Conservation (phyloP, 106 monocot genomes). For the Cymbidium sinense region DNA sequence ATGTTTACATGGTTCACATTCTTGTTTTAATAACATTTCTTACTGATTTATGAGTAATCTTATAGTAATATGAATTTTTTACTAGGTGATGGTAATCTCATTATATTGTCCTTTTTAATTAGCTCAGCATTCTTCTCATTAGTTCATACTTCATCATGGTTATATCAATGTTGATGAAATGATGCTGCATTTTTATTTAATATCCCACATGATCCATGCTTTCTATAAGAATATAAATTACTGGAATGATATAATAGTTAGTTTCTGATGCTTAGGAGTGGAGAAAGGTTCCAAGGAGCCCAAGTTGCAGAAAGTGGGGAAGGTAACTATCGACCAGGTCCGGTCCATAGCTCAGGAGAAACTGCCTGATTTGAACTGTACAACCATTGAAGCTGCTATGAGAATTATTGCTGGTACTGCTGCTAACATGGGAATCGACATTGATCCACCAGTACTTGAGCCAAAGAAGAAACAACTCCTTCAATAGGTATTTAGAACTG, state of each 20-base stretch:
- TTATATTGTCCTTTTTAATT: too few relatives aligned
- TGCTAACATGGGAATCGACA: constrained; percentile 94
- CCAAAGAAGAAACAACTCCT: constrained; percentile 47
- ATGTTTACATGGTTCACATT: too few relatives aligned
- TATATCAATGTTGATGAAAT: too few relatives aligned
- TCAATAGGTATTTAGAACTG: neutral
- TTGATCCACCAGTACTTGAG: constrained; percentile 83
- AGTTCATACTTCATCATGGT: too few relatives aligned
- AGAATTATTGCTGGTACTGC: constrained; percentile 95
- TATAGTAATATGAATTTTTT: too few relatives aligned
- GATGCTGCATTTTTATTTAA: too few relatives aligned
- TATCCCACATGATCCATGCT: too few relatives aligned
- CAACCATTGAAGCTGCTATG: constrained; percentile 78
- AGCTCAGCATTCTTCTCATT: too few relatives aligned
- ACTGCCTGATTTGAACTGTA: constrained; percentile 86
- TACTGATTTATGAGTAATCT: too few relatives aligned
- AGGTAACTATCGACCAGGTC: constrained; percentile 70
- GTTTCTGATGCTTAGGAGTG: constrained; percentile 37
- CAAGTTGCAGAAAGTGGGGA: constrained; percentile 71
- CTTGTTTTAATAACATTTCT: too few relatives aligned
- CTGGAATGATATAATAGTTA: neutral
- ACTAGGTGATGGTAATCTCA: too few relatives aligned
- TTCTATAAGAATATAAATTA: neutral
- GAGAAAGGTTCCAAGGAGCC: constrained; percentile 95
- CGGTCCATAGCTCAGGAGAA: constrained; percentile 83